phyloP scores from a whole-genome alignment of 2,329 filamentous ascomycete species.

The Zelopaecilomyces penicillatus region DNA sequence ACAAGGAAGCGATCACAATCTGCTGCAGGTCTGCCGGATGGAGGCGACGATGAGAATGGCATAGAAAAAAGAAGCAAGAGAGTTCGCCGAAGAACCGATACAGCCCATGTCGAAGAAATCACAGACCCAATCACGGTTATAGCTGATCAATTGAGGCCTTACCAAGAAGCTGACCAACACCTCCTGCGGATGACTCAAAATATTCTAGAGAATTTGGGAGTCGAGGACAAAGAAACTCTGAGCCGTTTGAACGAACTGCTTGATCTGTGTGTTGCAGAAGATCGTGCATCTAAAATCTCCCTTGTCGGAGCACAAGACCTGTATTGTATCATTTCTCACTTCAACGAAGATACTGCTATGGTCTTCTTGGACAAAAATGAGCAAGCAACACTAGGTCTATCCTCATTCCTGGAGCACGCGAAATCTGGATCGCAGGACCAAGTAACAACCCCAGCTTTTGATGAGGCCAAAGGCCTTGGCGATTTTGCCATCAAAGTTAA shows the following conservation, averaged over 20 bases:
- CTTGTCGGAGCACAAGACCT: constrained; percentile 41
- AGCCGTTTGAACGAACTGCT: constrained; percentile 40
- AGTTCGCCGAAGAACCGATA: constrained; percentile 43
- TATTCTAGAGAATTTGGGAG: constrained; percentile 46
- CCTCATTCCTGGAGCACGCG: constrained; percentile 56
- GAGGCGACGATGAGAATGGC: constrained; percentile 46
- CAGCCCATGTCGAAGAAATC: constrained; percentile 45
- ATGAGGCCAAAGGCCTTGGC: constrained; percentile 43
- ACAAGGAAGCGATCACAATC: constrained; percentile 57
- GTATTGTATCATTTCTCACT: constrained; percentile 38
- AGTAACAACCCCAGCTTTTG: constrained; percentile 38
- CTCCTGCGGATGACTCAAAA: constrained; percentile 48
- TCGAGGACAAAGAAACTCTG: constrained; percentile 40
- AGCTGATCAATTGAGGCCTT: constrained; percentile 47
- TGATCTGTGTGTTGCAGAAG: constrained; percentile 43
- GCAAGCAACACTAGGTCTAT: constrained; percentile 43
- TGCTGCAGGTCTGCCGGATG: constrained; percentile 48
- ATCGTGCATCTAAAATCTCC: constrained; percentile 40
- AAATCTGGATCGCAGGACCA: constrained; percentile 46
- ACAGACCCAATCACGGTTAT: constrained; percentile 44
- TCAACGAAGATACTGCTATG: constrained; percentile 45
- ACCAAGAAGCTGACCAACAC: constrained; percentile 47
- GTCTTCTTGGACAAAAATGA: constrained; percentile 47
- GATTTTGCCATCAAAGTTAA: constrained; percentile 44
- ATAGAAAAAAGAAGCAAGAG: constrained; percentile 58